Evolutionary conservation across 768 basidiomycete genomes (phyloP), one percentile per base, ranked within the genome.

Genomic region (Calvatia gigantea): DNA sequence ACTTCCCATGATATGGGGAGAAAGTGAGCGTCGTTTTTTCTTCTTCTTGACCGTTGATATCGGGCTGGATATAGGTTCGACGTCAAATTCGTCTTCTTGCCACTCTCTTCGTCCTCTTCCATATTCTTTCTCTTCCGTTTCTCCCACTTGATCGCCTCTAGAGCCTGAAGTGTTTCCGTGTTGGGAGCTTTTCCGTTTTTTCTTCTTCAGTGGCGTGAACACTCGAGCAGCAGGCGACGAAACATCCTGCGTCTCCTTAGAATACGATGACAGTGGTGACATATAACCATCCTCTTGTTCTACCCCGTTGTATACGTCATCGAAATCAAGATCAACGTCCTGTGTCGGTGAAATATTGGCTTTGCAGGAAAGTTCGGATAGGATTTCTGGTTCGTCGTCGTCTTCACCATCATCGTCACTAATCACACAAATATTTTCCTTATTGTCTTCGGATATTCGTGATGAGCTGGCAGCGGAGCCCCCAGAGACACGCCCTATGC

Each of bases 251-350:
- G 77, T 77, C 33, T 84, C 85, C 58, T 74, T 73, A 47, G 76
- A 77, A 60, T 76, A 73, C 21, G 82, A 82, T 44, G 79, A 71
- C 7, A 80, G 71, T 14, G 89, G 89, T n/a, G 90, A 90, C 51
- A 88, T 75, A 68, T 92, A 93, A 14, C 91, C 90, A 58, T 89
- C 89, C 65, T 92, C 91, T 69, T 90, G 90, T 63, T 76, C 74
- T 14, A 89, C 82, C 8, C 61, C 64, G 49, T 81, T 75, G 43
- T 75, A 58, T 28, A 74, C 70, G 6, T 73, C 70, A 56, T 80
- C 72, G n/a, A 61, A 35, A 57, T 77, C 71, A 19, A 75, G 43
- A 35, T 73, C 68, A 33, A 72, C 69, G 54, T 77, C 75, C 27
- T 49, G 47, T 21, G 54, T 56, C 17, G 54, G 71, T 6, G 69